Evolutionary conservation across 768 basidiomycete species (phyloP).

Genomic region (Lanmaoa rubissima): DNA sequence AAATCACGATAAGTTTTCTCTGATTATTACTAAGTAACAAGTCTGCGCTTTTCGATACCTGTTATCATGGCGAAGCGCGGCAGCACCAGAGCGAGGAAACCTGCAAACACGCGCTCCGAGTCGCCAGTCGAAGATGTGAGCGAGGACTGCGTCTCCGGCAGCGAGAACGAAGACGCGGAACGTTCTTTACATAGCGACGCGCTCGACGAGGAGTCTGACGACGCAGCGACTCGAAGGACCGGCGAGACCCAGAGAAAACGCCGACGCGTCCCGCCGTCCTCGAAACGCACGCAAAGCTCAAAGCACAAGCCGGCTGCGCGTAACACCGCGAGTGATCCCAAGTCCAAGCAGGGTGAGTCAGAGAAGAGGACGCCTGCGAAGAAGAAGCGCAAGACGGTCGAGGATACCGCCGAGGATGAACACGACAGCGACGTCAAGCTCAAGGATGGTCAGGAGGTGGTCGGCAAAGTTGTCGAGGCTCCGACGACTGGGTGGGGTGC

Average conservation of each 20-base stretch:
- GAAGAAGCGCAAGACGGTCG: constrained; percentile 26
- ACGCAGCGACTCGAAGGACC: background rate
- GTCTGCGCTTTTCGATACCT: background rate
- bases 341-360: constrained; percentile 27
- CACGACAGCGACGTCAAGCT: constrained; percentile 44
- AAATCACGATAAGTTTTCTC: background rate
- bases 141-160: constrained; percentile 10
- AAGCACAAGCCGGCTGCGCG: background rate
- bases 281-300: constrained; percentile 28
- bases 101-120: background rate
- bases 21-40: background rate
- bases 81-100: constrained; percentile 5
- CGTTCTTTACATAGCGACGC: constrained; percentile 42
- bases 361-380: constrained; percentile 13
- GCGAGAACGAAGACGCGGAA: constrained; percentile 14
- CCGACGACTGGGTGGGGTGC: constrained; percentile 80
- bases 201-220: constrained; percentile 41
- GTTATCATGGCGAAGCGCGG: constrained; percentile 19
- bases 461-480: constrained; percentile 76
- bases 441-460: constrained; percentile 65
- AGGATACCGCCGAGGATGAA: constrained; percentile 19
- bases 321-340: background rate
- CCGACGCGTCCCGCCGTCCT: constrained; percentile 21
- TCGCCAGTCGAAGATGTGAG: constrained; percentile 8
- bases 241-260: constrained; percentile 18